Base-by-base conservation (phyloP, 768 basidiomycete genomes). In the Trametes villosa region DNA sequence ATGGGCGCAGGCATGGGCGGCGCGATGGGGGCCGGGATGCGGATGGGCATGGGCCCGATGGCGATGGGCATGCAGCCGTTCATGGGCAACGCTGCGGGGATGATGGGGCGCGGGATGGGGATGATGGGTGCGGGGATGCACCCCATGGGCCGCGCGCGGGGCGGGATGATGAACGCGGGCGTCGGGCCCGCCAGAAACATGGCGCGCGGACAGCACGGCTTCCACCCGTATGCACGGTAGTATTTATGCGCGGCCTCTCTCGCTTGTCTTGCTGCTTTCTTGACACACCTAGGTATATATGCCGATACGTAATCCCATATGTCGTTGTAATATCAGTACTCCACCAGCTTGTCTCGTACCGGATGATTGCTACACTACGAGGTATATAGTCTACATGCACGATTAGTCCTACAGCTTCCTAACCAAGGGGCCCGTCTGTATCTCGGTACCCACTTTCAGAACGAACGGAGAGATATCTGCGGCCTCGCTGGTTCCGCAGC, bases 401-500 rank as follows among this genome's bases (percentile, higher is more conserved):
- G 31, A 58, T 44, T 58, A 63, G 56, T 58, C 62, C 63, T 53
- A 59, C 53, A 64, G 26, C 34, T 29, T 40, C 46, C 54, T 46
- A 53, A n/a, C 33, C 29, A 34, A 57, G 13, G 26, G 29, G 27
- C 40, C 12, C 36, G 18, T 27, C 5, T 55, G 48, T 50, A 63
- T 46, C 33, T n/a, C 36, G 15, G 24, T 48, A 59, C 27, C 29
- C 24, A 20, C 42, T 29, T 46, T 76, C 64, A 91, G 68, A 92
- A 91, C 0, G 89, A 85, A 49, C 88, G 77, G 34, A 93, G 72
- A 3, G 90, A 92, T 52, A 92, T 93, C 70, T 92, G 90, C 3
- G 90, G 91, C 70, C 89, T 91, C 13, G 77, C 69, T 5, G 77
- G 65, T 15, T 74, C 68, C 65, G 67, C 81, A 76, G 22, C 67